A percentile compares a stretch with the other conserved stretches of the same genome.
These are phyloP conservation scores for Dysphania ambrosioides DNA, from an alignment of 148 eudicot genomes.

Conservation along the genomic window DNA sequence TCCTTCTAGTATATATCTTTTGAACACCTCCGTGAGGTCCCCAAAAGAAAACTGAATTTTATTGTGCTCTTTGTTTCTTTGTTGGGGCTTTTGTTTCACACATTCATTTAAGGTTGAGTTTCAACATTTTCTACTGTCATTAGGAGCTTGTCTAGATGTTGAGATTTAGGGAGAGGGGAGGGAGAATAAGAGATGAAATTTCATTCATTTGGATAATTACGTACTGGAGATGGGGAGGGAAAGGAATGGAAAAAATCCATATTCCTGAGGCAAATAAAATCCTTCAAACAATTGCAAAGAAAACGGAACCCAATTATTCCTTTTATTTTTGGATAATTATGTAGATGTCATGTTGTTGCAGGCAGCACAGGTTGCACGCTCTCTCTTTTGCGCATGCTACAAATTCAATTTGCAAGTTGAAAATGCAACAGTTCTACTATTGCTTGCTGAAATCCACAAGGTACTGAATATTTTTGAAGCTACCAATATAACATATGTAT, in stretches of 20 bases:
- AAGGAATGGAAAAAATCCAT: not conserved
- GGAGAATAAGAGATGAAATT: not conserved
- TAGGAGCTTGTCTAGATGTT: not conserved
- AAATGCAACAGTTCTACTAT: conserved; percentile 76
- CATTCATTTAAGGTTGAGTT: not conserved
- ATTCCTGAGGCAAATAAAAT: not conserved
- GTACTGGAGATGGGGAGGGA: not conserved
- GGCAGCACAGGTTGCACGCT: conserved; percentile 86
- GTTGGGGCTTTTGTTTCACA: not conserved
- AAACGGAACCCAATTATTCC: too few species aligned
- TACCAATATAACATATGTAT: not conserved
- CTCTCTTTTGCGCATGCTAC: conserved; percentile 87
- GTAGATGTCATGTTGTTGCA: conserved; percentile 35
- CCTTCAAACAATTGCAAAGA: too few species aligned
- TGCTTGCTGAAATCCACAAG: conserved; percentile 97
- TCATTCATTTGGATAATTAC: not conserved
- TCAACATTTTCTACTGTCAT: not conserved
- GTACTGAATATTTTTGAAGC: conserved; percentile 33
- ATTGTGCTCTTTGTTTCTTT: not conserved
- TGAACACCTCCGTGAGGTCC: not conserved
- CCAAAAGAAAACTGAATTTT: not conserved
- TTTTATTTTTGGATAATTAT: too few species aligned
- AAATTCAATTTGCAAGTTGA: conserved; percentile 85
- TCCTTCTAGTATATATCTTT: not conserved
- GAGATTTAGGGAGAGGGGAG: not conserved